Conservation (phyloP, 148 eudicot genomes). For the Rhododendron henanense region DNA sequence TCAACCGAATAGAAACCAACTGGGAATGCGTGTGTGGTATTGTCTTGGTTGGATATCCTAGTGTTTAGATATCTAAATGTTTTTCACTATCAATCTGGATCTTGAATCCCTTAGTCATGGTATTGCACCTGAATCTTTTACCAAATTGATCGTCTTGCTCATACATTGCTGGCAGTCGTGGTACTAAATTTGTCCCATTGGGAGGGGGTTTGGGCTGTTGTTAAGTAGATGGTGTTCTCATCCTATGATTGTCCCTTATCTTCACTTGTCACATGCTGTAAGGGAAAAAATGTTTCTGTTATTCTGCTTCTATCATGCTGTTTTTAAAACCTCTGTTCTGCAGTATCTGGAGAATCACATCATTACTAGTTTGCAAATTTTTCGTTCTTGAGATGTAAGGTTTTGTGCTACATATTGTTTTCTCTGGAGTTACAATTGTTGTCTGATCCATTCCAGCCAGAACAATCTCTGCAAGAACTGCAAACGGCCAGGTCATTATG, state of each 20-base stretch:
- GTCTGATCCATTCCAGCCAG: constrained; percentile 42
- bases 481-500: constrained; percentile 77
- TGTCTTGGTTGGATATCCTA: not conserved
- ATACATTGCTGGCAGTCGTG: not conserved
- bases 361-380: not conserved
- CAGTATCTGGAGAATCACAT: constrained; percentile 5
- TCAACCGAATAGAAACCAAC: not conserved
- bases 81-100: not conserved
- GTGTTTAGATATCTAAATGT: not conserved
- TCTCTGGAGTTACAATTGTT: not conserved
- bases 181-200: not conserved
- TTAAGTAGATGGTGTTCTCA: not conserved
- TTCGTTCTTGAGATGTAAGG: not conserved
- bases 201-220: not conserved
- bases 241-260: not conserved
- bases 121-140: not conserved
- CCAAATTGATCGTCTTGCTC: not conserved
- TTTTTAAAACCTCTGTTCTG: not conserved
- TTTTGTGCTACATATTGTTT: not conserved
- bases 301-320: constrained; percentile 1
- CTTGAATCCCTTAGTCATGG: not conserved
- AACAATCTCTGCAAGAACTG: constrained; percentile 74
- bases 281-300: not conserved
- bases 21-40: not conserved
- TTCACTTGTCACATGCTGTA: not conserved